phyloP scores from a whole-genome alignment of 176 grass and related monocot genomes.

The Aegilops umbellulata region DNA sequence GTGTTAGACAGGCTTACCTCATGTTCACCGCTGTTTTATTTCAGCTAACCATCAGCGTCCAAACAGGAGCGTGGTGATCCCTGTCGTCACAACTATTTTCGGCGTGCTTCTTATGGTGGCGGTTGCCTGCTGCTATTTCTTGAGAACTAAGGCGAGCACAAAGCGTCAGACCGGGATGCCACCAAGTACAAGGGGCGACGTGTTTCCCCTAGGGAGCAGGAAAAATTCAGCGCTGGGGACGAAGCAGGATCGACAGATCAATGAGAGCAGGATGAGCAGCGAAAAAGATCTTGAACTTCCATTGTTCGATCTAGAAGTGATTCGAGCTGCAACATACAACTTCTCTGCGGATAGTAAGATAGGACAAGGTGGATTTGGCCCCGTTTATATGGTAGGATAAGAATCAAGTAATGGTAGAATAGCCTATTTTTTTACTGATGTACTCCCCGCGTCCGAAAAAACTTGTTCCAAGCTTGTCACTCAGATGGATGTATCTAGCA shows the following conservation, averaged over 20 bases:
- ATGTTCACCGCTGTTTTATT: neutral
- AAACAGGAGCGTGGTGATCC: constrained; percentile 5
- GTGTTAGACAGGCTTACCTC: neutral
- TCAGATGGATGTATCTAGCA: no score
- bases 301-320: constrained; percentile 16
- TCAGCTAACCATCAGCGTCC: neutral
- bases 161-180: neutral
- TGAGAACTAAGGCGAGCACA: constrained; percentile 7
- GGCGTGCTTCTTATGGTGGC: constrained; percentile 13
- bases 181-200: neutral
- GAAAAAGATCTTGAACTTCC: constrained; percentile 44
- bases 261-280: neutral
- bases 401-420: neutral
- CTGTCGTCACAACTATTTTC: neutral
- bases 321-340: constrained; percentile 19
- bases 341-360: constrained; percentile 36
- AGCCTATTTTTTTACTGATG: neutral
- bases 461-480: no score
- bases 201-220: constrained; percentile 6
- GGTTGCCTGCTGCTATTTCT: neutral
- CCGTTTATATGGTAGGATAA: constrained; percentile 49
- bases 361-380: constrained; percentile 55
- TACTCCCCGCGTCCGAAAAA: no score
- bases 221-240: neutral
- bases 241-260: neutral